A percentile compares a stretch with the other conserved stretches of the same genome.
phyloP scores from a whole-genome alignment of 306 rosid genomes.

The Medicago ruthenica region DNA sequence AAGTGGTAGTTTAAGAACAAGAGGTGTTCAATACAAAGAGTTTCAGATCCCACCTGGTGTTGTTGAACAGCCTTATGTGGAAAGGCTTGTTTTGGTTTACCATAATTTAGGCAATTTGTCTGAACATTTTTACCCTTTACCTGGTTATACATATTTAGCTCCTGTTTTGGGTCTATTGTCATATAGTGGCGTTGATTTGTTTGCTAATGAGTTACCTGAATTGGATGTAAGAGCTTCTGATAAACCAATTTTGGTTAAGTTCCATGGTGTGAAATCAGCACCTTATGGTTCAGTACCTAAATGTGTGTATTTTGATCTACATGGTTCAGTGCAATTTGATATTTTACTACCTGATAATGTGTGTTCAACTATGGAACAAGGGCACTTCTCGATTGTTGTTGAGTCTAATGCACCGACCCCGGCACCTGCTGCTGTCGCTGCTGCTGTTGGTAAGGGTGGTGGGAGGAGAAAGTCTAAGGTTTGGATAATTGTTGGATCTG shows the following conservation, averaged over 20 bases:
- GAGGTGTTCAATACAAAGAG: constrained; percentile 65
- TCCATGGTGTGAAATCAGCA: constrained; percentile 42
- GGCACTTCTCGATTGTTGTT: constrained; percentile 63
- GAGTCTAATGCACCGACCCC: constrained; percentile 60
- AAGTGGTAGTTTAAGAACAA: constrained; percentile 68
- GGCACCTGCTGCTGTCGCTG: constrained; percentile 45
- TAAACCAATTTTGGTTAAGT: constrained; percentile 57
- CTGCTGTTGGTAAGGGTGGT: background rate
- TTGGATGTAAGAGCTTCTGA: constrained; percentile 59
- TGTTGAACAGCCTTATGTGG: constrained; percentile 66
- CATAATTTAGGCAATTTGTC: constrained; percentile 72
- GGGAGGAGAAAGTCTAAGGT: constrained; percentile 40
- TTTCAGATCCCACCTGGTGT: constrained; percentile 75
- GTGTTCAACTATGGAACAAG: constrained; percentile 59
- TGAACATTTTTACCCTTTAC: constrained; percentile 63
- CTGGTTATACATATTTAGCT: constrained; percentile 62
- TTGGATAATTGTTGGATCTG: constrained; percentile 51
- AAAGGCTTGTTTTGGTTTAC: constrained; percentile 66
- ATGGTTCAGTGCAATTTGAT: constrained; percentile 70
- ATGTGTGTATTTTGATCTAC: constrained; percentile 63
- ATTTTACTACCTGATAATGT: constrained; percentile 49
- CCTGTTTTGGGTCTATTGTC: constrained; percentile 68
- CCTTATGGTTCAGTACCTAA: constrained; percentile 46
- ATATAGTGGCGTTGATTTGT: constrained; percentile 55
- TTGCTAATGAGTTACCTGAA: constrained; percentile 60